phyloP scores from a whole-genome alignment of 139 green algal species.

The Klebsormidium nitens region DNA sequence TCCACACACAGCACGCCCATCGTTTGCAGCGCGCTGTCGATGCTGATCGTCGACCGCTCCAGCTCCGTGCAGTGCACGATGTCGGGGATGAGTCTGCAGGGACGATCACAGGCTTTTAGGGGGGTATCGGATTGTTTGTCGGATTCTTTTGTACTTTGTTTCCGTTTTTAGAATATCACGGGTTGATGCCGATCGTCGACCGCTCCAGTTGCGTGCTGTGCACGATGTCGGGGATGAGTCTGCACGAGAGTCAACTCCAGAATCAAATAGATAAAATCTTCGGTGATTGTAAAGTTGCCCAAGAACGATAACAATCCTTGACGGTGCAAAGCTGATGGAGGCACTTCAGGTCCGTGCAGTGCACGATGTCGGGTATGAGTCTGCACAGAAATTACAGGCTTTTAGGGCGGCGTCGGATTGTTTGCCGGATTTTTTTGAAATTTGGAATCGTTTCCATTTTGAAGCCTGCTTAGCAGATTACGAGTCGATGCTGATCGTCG shows the following conservation, averaged over 20 bases:
- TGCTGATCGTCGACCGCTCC: constrained; percentile 50
- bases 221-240: constrained; percentile 45
- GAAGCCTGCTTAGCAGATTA: too few species aligned
- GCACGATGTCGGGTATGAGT: constrained; percentile 45
- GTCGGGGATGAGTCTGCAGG: constrained; percentile 25
- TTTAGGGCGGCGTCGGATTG: too few species aligned
- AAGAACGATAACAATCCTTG: too few species aligned
- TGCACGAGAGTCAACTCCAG: too few species aligned
- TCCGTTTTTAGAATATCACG: too few species aligned
- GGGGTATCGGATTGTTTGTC: too few species aligned
- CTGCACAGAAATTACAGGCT: not conserved
- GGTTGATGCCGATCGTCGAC: constrained; percentile 60
- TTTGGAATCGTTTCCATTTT: too few species aligned
- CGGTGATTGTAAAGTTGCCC: too few species aligned
- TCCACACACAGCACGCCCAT: constrained; percentile 51
- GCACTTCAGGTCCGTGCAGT: constrained; percentile 51
- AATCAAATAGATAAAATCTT: too few species aligned
- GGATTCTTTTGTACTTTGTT: too few species aligned
- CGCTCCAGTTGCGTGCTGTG: constrained; percentile 50
- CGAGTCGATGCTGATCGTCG: constrained; percentile 61
- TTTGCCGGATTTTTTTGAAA: too few species aligned
- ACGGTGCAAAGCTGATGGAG: too few species aligned
- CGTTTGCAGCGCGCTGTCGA: constrained; percentile 68
- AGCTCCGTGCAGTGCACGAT: constrained; percentile 54
- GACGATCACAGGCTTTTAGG: not conserved